A percentile compares a stretch with the other conserved stretches of the same genome.
Conservation (phyloP, 2,329 filamentous ascomycete species). For the Colletotrichum sublineola region DNA sequence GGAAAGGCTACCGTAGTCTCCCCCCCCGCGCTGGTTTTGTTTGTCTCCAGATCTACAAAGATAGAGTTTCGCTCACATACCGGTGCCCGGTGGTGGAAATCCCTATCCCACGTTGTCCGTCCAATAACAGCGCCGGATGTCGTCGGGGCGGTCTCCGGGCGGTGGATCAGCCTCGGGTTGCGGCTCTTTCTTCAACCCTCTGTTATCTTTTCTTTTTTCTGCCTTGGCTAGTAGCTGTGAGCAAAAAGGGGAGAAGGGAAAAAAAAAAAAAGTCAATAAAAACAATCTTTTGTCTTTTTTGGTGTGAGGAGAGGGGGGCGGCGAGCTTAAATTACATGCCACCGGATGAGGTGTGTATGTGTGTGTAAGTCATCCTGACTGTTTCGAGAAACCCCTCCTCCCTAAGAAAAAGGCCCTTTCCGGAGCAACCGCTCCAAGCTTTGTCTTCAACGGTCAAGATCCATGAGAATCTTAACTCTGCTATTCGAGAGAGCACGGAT, state of each 20-base stretch:
- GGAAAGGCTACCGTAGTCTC: no score
- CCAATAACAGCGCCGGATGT: conserved; percentile 19
- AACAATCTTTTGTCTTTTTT: not conserved
- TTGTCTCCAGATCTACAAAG: conserved; percentile 25
- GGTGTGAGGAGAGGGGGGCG: not conserved
- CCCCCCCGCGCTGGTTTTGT: conserved; percentile 4
- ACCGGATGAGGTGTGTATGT: not conserved
- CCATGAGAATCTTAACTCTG: conserved; percentile 24
- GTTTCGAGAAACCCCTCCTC: not conserved
- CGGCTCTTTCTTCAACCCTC: not conserved
- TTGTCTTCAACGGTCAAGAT: conserved; percentile 23
- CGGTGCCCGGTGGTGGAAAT: conserved; percentile 9
- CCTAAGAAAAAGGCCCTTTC: not conserved
- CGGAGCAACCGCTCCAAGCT: conserved; percentile 33
- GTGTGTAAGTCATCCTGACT: conserved; percentile 15
- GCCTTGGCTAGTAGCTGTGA: not conserved
- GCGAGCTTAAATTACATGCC: not conserved
- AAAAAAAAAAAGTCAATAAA: no score
- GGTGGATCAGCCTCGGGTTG: not conserved
- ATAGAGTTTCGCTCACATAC: conserved; percentile 35
- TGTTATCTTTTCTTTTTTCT: no score
- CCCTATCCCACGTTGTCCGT: not conserved
- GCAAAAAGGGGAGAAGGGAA: no score
- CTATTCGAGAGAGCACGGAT: conserved; percentile 11
- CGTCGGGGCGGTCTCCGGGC: conserved; percentile 6